These are phyloP conservation scores for Fraxinus anomala DNA, from an alignment of 257 asterid genomes.

Conservation along the genomic window DNA sequence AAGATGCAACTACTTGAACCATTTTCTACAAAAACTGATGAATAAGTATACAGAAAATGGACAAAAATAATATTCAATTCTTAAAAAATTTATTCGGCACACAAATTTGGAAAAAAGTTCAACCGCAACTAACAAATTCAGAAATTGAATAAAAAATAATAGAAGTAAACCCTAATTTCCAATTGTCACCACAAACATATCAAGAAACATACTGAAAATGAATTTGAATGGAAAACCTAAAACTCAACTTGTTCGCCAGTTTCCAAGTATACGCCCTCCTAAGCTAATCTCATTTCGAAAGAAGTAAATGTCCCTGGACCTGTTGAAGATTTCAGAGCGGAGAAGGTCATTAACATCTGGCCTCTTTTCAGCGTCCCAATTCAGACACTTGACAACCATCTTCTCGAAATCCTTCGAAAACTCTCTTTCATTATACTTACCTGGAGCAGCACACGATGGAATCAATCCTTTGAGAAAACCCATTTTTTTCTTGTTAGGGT, in stretches of 20 bases:
- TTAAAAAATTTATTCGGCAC: no score
- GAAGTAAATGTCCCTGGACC: background rate
- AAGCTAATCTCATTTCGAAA: background rate
- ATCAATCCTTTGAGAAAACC: background rate
- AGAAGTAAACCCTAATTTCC: background rate
- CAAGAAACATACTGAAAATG: background rate
- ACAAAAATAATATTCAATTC: no score
- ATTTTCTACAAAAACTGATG: no score
- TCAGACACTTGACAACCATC: conserved; percentile 22
- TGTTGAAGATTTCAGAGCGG: conserved; percentile 1
- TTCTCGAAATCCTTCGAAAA: conserved; percentile 18
- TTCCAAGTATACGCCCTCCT: no score
- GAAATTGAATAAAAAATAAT: background rate
- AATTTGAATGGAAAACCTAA: no score
- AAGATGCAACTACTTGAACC: no score
- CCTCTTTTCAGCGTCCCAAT: conserved; percentile 4
- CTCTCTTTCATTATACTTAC: background rate
- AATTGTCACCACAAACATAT: background rate
- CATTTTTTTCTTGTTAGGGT: background rate
- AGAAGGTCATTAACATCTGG: conserved; percentile 21
- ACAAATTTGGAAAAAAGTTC: no score
- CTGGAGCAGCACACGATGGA: background rate
- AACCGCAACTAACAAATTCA: background rate
- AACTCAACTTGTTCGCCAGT: no score
- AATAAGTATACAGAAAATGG: no score